These are phyloP conservation scores for Protea cynaroides DNA, from an alignment of 164 flowering plant species.

Conservation along the genomic window DNA sequence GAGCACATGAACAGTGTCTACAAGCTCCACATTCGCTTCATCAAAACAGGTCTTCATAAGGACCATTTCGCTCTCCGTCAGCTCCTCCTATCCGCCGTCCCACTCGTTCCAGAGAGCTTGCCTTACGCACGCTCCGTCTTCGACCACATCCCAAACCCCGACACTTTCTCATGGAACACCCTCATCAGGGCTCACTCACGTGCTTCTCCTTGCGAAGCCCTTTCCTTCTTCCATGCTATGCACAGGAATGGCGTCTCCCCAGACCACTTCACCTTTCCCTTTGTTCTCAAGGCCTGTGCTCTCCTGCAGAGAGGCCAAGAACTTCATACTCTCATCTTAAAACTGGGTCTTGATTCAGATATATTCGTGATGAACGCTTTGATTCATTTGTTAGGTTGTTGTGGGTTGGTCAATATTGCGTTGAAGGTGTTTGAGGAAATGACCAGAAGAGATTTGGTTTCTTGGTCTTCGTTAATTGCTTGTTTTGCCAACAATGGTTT, in stretches of 20 bases:
- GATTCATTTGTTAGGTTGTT: constrained; percentile 27
- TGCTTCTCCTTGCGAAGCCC: constrained; percentile 9
- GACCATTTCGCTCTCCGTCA: constrained; percentile 9
- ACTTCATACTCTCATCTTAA: constrained; percentile 25
- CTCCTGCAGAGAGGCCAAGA: constrained; percentile 24
- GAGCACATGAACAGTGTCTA: constrained; percentile 14
- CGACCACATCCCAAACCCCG: constrained; percentile 10
- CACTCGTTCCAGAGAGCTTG: constrained; percentile 5
- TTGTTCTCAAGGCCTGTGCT: constrained; percentile 36
- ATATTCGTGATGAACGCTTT: constrained; percentile 32
- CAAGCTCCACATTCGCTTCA: constrained; percentile 16
- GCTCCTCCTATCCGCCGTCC: constrained; percentile 10
- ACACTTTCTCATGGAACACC: constrained; percentile 19
- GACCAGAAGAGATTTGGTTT: constrained; percentile 26
- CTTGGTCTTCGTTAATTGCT: constrained; percentile 37
- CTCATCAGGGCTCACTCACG: constrained; percentile 15
- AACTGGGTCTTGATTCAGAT: constrained; percentile 28
- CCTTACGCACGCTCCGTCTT: constrained; percentile 15
- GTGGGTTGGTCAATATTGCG: constrained; percentile 18
- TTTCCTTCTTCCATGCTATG: constrained; percentile 14
- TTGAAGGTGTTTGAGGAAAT: constrained; percentile 35
- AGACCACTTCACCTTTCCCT: constrained; percentile 36
- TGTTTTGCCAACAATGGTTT: constrained; percentile 31
- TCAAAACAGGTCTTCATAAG: constrained; percentile 11
- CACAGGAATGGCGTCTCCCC: constrained; percentile 8